phyloP scores from a whole-genome alignment of 2,329 filamentous ascomycete genomes.

The Hypoxylon sp. region DNA sequence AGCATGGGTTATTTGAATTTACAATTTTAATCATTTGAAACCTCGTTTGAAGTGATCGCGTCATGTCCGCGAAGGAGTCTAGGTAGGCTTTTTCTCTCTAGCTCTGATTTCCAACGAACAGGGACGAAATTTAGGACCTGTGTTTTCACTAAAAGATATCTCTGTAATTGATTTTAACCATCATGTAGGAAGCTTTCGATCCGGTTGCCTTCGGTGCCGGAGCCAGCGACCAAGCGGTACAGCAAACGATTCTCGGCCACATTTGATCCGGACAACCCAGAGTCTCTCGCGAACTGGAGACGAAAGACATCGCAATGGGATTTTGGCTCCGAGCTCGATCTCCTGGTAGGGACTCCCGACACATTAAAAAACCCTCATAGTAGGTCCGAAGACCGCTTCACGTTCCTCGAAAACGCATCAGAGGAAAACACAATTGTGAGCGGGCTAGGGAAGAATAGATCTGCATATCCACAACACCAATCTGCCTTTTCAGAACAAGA shows the following conservation, averaged over 20 bases:
- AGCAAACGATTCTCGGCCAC: slow-evolving; percentile 7
- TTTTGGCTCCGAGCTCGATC: slow-evolving; percentile 8
- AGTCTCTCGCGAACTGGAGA: slow-evolving; percentile 3
- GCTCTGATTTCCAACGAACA: not conserved
- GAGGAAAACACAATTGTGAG: not conserved
- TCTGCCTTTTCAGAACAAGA: slow-evolving; percentile 3
- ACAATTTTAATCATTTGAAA: not conserved
- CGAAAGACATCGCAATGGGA: slow-evolving; percentile 3
- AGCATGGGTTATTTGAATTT: not conserved
- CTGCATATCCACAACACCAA: slow-evolving; percentile 3
- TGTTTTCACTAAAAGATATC: not conserved
- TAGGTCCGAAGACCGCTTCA: slow-evolving; percentile 2
- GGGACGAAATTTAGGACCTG: not conserved
- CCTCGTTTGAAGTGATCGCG: not conserved
- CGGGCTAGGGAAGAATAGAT: not conserved
- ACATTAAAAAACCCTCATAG: not conserved
- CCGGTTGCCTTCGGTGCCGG: slow-evolving; percentile 1
- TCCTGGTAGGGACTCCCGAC: not conserved
- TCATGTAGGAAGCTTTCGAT: not conserved
- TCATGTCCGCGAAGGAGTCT: slow-evolving; percentile 1
- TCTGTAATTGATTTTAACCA: slow-evolving; percentile 6
- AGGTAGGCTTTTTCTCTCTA: not conserved
- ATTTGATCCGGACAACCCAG: slow-evolving; percentile 6
- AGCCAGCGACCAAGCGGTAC: slow-evolving; percentile 1
- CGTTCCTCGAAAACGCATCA: slow-evolving; percentile 7